A percentile compares a stretch with the other conserved stretches of the same genome.
These are phyloP conservation scores for Azolla pinnata DNA, from an alignment of 75 land plant species.

Conservation along the genomic window DNA sequence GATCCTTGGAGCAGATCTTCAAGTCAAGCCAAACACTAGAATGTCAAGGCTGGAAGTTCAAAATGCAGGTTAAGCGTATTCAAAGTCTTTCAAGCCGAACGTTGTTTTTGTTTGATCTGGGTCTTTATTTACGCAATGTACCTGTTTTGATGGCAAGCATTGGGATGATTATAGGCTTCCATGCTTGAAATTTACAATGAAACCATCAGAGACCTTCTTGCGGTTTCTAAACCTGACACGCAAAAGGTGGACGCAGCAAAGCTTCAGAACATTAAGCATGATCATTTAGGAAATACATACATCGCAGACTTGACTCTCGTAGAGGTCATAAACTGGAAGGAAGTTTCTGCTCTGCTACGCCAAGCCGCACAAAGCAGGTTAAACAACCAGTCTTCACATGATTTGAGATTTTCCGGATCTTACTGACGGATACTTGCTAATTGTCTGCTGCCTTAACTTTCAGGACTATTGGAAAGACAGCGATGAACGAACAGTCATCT, in stretches of 20 bases:
- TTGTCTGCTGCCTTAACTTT: background rate
- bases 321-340: conserved; percentile 23
- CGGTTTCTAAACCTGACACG: background rate
- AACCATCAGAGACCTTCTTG: conserved; percentile 24
- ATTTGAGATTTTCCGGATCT: background rate
- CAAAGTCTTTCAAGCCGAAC: background rate
- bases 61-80: conserved; percentile 26
- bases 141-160: too few relatives aligned
- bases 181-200: conserved; percentile 37
- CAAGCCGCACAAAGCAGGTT: conserved; percentile 30
- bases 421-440: background rate
- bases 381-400: background rate
- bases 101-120: background rate
- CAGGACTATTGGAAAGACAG: conserved; percentile 34
- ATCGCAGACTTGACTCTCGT: conserved; percentile 25
- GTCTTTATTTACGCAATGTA: too few relatives aligned
- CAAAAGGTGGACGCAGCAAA: conserved; percentile 13
- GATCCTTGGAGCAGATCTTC: conserved; percentile 31
- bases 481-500: conserved; percentile 34
- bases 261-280: conserved; percentile 25
- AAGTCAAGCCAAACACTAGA: conserved; percentile 27
- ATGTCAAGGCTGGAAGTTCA: conserved; percentile 28
- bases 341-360: conserved; percentile 22
- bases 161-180: conserved; percentile 19
- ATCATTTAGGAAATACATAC: conserved; percentile 20